Percentiles rank a stretch among this genome's conserved stretches.
These are phyloP conservation scores for Areca catechu DNA, from an alignment of 176 grass and related monocot species.

Conservation along the genomic window DNA sequence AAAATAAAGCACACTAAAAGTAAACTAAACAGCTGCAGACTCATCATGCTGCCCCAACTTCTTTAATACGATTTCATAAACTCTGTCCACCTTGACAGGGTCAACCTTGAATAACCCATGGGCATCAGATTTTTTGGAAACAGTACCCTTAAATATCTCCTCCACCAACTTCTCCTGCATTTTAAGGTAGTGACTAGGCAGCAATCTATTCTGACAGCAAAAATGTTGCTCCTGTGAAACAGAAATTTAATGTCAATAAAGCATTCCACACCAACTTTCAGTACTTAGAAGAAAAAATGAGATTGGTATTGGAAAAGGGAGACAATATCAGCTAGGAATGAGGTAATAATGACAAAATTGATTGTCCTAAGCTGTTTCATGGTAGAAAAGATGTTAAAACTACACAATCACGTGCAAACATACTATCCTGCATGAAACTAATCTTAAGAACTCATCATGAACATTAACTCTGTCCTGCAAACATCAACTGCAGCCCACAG, in stretches of 20 bases:
- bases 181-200: slow-evolving; percentile 73
- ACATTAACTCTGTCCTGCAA: no score
- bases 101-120: slow-evolving; percentile 84
- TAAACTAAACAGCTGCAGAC: slow-evolving; percentile 35
- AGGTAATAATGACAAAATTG: no score
- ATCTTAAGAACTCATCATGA: no score
- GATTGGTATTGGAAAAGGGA: no score
- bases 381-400: no score
- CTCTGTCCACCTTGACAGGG: slow-evolving; percentile 60
- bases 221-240: slow-evolving; percentile 64
- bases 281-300: no score
- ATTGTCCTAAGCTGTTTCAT: no score
- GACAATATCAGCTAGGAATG: no score
- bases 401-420: no score
- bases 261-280: background rate
- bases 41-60: slow-evolving; percentile 67
- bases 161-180: slow-evolving; percentile 84
- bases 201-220: slow-evolving; percentile 69
- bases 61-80: slow-evolving; percentile 83
- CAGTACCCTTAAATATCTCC: slow-evolving; percentile 76
- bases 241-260: background rate
- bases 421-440: no score
- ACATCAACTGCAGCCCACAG: no score
- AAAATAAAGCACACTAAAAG: no score
- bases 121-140: slow-evolving; percentile 76